Evolutionary conservation across 495 filamentous ascomycete species (phyloP), one percentile per base, ranked within the genome.

Genomic region (Penicillium fimorum): DNA sequence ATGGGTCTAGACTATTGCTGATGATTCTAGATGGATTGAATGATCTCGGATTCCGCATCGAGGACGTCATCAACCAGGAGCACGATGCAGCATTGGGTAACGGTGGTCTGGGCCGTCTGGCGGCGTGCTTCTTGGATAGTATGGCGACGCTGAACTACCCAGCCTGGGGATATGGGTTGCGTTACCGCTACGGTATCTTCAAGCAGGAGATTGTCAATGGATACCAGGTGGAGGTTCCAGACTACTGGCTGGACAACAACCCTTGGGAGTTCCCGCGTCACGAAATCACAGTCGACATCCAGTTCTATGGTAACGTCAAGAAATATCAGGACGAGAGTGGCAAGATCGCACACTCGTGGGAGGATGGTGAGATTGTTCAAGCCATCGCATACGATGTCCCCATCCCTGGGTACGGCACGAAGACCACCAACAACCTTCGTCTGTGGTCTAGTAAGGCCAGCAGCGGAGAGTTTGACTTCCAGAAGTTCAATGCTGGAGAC

Each of bases 231-330:
- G 94, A 98, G 64, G 86, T 97, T 45, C 94, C 94, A 20, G 94
- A 98, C 71, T 98, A 98, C 74, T 98, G 94, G 94, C 84, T 98
- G 30, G 94, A 97, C 67, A 96, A 97, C 70, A 97, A 97, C 78
- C 94, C 95, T 6, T 98, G 94, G 94, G 94, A 98, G 66, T 97
- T 98, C 65, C 91, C 92, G 18, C 83, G 94, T 60, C 91, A 96
- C 69, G 94, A 98, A 67, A 85, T 98, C 43, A 91, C 87, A 10
- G 92, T 98, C 30, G 89, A 96, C 69, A 90, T 98, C 51, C 92
- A 96, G 76, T 98, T 98, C 76, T 96, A 95, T 61, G 94, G 94
- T 50, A 67, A 82, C 58, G 91, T 97, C 37, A 76, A 75, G 61
- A 93, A 90, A 50, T 77, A 83, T 52, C 76, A 81, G 60, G 85